Percentiles rank a stretch among this genome's conserved stretches.
phyloP scores from a whole-genome alignment of 495 filamentous ascomycete species.

The Delitschia confertaspora region DNA sequence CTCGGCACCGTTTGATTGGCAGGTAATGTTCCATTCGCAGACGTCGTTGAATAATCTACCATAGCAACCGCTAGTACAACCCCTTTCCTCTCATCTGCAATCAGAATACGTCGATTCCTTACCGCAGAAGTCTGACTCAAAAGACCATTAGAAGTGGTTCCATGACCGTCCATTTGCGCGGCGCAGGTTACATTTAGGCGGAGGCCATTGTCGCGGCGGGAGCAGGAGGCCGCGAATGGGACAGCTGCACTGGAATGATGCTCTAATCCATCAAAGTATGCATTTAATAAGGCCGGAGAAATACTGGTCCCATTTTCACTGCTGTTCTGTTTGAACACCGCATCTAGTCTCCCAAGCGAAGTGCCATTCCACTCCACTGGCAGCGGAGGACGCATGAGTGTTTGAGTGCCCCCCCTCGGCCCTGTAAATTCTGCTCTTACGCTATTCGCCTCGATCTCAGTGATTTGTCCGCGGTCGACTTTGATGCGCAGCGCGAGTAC shows the following conservation, averaged over 20 bases:
- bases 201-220: slow-evolving; percentile 8
- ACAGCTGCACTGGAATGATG: background rate
- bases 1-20: background rate
- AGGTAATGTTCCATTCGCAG: too few relatives aligned
- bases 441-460: slow-evolving; percentile 29
- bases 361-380: slow-evolving; percentile 5
- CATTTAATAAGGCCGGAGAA: background rate
- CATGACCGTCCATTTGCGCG: slow-evolving; percentile 2
- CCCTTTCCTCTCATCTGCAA: slow-evolving; percentile 6
- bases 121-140: background rate
- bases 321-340: background rate
- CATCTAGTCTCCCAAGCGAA: background rate
- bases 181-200: background rate
- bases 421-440: slow-evolving; percentile 7
- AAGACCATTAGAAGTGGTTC: slow-evolving; percentile 1
- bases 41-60: slow-evolving; percentile 5
- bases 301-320: background rate
- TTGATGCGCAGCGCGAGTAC: slow-evolving; percentile 29
- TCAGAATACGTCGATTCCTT: slow-evolving; percentile 1
- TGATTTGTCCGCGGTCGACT: slow-evolving; percentile 25
- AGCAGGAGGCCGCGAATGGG: background rate
- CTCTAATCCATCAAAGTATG: slow-evolving; percentile 1
- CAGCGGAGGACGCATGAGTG: slow-evolving; percentile 8
- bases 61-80: slow-evolving; percentile 3
- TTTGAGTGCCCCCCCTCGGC: background rate